These are phyloP conservation scores for Cladorrhinum sp. DNA, from an alignment of 2,329 filamentous ascomycete species.

Conservation along the genomic window DNA sequence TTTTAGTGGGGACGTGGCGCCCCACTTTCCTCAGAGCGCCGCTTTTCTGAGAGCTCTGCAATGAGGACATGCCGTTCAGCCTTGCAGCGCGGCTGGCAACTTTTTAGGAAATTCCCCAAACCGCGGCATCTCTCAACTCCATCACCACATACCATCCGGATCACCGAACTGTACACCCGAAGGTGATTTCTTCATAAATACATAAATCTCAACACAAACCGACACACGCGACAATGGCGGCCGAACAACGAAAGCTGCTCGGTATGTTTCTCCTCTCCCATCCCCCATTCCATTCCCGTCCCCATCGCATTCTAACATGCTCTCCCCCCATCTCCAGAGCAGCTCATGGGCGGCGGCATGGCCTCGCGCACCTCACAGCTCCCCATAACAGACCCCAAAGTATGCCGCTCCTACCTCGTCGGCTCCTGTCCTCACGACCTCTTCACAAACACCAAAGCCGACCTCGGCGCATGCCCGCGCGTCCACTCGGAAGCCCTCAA, in stretches of 20 bases:
- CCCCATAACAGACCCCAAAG: slow-evolving; percentile 85
- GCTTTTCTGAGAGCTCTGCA: background rate
- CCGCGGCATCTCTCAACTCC: background rate
- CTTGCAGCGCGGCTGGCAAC: slow-evolving; percentile 6
- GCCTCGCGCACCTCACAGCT: slow-evolving; percentile 75
- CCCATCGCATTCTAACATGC: slow-evolving; percentile 1
- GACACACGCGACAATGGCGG: slow-evolving; percentile 63
- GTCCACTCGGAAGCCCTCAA: slow-evolving; percentile 87
- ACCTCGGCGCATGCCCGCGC: slow-evolving; percentile 84
- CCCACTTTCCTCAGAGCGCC: slow-evolving; percentile 2
- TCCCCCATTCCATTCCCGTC: slow-evolving; percentile 1
- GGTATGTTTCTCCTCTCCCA: slow-evolving; percentile 42
- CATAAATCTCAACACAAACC: background rate
- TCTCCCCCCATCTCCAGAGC: slow-evolving; percentile 56
- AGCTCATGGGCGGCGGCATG: slow-evolving; percentile 79
- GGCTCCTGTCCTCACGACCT: slow-evolving; percentile 97
- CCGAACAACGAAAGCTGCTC: slow-evolving; percentile 96
- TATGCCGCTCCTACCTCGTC: slow-evolving; percentile 89
- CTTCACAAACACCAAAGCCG: slow-evolving; percentile 99
- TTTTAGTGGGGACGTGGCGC: background rate
- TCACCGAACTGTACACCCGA: background rate
- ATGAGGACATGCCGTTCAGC: background rate
- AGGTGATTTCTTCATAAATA: background rate
- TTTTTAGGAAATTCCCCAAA: background rate
- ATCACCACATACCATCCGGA: background rate